Conservation (phyloP, 1,139 yeast species). For the Taphrina communis region DNA sequence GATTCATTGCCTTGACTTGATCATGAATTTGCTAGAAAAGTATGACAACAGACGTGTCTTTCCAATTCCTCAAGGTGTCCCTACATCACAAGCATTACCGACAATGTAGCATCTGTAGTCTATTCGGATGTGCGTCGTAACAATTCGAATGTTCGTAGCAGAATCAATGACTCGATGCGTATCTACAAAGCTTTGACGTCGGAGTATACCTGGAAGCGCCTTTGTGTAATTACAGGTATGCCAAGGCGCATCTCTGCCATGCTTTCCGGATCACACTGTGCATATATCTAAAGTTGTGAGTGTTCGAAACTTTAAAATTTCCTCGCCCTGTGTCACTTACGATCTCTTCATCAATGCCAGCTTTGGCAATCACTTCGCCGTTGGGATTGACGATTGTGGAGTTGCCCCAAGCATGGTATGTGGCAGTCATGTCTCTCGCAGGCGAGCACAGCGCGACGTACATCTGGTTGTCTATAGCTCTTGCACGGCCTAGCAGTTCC, state of each 20-base stretch:
- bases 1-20: too few relatives aligned
- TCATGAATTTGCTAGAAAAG: too few relatives aligned
- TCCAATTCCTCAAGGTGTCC: too few relatives aligned
- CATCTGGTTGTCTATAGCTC: constrained; percentile 89
- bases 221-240: constrained; percentile 78
- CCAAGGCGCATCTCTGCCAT: constrained; percentile 68
- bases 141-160: neutral
- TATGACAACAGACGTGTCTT: too few relatives aligned
- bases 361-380: constrained; percentile 81
- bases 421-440: constrained; percentile 72
- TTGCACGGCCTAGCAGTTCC: constrained; percentile 81
- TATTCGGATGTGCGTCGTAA: neutral
- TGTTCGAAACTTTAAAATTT: too few relatives aligned
- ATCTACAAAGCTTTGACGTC: constrained; percentile 59
- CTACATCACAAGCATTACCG: too few relatives aligned
- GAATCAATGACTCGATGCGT: too few relatives aligned
- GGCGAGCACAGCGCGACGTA: constrained; percentile 86
- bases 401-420: constrained; percentile 92
- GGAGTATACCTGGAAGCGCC: constrained; percentile 83
- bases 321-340: constrained; percentile 7
- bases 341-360: constrained; percentile 83
- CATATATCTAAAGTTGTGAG: constrained; percentile 57
- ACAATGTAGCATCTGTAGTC: too few relatives aligned
- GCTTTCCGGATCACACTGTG: constrained; percentile 71
- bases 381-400: constrained; percentile 84